Evolutionary conservation across 2,329 filamentous ascomycete species (phyloP), one percentile per base, ranked within the genome.

Genomic region (Periconia macrospinosa): DNA sequence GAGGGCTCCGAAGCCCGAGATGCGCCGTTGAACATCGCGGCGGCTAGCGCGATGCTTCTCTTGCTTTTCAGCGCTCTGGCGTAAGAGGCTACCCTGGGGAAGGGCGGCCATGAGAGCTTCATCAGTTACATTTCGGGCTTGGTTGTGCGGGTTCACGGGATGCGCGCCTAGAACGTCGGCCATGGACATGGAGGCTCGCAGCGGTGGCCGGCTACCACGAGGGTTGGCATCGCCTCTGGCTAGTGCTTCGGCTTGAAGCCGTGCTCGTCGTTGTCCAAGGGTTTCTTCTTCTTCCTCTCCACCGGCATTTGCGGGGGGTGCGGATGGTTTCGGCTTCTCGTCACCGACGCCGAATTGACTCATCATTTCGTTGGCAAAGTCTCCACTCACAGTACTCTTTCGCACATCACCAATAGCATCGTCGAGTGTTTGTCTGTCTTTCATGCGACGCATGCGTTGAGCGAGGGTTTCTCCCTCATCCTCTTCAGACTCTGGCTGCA

Each of bases 241-340:
- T 27, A 84, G 82, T 7, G 86, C 86, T 71, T 89, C 86, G 23
- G 86, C 85, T 69, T 92, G 89, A 1, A 94, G 78, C 23, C 90
- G 83, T 27, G 85, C 85, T 0, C 89, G 86, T 11, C 90, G 86
- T 70, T 93, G 89, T 10, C 89, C 90, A 0, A 94, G 79, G 0
- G 90, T 93, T 68, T 94, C 90, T 62, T 91, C 88, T 59, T 87
- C 88, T 56, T 81, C 79, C 23, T 27, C 18, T 66, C 63, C 33
- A 37, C 33, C 33, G 17, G 65, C 69, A 5, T 65, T 62, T 15
- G 57, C 52, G 3, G 62, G 56, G 2, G 68, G 57, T 17, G 61
- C 55, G 30, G 56, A 50, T 6, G 61, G 67, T 45, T 73, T 73
- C 7, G 61, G 52, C 17, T 68, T 65, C 30, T 65, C 63, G 14